Conservation (phyloP, 2,329 filamentous ascomycete species). For the Daldinia sp. region DNA sequence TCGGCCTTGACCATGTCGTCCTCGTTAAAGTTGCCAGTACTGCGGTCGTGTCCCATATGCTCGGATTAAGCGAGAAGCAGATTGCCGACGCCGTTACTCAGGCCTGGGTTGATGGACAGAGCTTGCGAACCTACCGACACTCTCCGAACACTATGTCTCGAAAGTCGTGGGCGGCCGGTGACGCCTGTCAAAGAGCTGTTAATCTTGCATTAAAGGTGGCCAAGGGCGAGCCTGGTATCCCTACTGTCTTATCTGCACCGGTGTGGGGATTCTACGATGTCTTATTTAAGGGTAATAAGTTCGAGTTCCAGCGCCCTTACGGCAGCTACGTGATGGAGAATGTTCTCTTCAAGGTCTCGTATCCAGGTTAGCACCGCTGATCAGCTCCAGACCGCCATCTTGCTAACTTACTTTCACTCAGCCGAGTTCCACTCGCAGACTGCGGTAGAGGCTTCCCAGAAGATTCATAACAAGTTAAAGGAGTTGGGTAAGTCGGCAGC, state of each 20-base stretch:
- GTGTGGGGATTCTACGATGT: conserved; percentile 99
- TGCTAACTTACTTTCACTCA: conserved; percentile 37
- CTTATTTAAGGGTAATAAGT: conserved; percentile 93
- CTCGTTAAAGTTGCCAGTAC: conserved; percentile 97
- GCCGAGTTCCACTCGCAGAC: conserved; percentile 99
- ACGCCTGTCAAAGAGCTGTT: conserved; percentile 95
- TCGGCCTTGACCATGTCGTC: conserved; percentile 96
- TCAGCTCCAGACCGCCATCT: background rate
- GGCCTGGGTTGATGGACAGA: conserved; percentile 97
- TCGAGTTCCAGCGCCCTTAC: conserved; percentile 94
- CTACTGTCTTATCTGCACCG: conserved; percentile 90
- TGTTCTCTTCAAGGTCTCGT: conserved; percentile 99
- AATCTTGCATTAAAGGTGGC: conserved; percentile 90
- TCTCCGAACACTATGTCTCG: conserved; percentile 99
- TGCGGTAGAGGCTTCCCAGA: conserved; percentile 92
- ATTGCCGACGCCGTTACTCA: conserved; percentile 96
- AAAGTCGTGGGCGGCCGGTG: conserved; percentile 98
- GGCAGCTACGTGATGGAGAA: conserved; percentile 99
- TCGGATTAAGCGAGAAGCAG: conserved; percentile 87
- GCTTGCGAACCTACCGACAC: conserved; percentile 95
- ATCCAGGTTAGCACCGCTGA: conserved; percentile 72
- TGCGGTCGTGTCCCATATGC: conserved; percentile 93
- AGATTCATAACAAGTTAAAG: conserved; percentile 84
- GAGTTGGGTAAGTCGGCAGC: conserved; percentile 87
- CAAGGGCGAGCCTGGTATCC: conserved; percentile 89